Conservation (phyloP, 192 early-diverging fungal species). For the Blastocladiella britannica region DNA sequence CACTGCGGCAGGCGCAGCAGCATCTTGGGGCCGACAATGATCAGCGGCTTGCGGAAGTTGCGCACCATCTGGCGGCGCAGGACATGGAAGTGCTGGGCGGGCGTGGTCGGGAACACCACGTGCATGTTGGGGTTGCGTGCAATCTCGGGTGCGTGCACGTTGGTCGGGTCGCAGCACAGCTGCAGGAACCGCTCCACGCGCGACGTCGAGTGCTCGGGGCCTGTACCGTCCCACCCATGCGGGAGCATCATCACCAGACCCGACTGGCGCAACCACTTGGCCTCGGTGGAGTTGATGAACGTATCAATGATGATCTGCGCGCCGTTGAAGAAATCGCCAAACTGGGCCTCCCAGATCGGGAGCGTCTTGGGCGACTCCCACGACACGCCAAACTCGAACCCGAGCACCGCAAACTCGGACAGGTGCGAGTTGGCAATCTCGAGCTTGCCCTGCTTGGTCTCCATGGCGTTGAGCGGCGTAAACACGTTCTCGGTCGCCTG, state of each 20-base stretch:
- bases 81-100: slow-evolving; percentile 89
- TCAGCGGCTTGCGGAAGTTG: slow-evolving; percentile 82
- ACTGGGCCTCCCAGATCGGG: slow-evolving; percentile 96
- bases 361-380: slow-evolving; percentile 67
- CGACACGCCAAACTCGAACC: slow-evolving; percentile 87
- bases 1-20: slow-evolving; percentile 40
- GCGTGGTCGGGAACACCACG: slow-evolving; percentile 76
- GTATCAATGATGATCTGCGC: slow-evolving; percentile 92
- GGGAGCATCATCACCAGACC: slow-evolving; percentile 83
- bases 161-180: slow-evolving; percentile 60
- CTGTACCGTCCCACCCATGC: slow-evolving; percentile 87
- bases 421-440: slow-evolving; percentile 82
- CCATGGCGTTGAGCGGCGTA: slow-evolving; percentile 62
- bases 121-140: slow-evolving; percentile 78
- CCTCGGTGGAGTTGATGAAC: slow-evolving; percentile 65
- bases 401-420: slow-evolving; percentile 86
- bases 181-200: slow-evolving; percentile 90
- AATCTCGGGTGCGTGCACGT: slow-evolving; percentile 25
- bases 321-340: slow-evolving; percentile 94
- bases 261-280: slow-evolving; percentile 85
- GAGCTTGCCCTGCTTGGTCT: slow-evolving; percentile 29
- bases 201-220: slow-evolving; percentile 81
- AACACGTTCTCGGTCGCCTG: slow-evolving; percentile 67
- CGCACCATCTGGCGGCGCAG: slow-evolving; percentile 80
- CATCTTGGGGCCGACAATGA: slow-evolving; percentile 58